phyloP scores from a whole-genome alignment of 768 basidiomycete genomes.

The Podaxis rugospora region DNA sequence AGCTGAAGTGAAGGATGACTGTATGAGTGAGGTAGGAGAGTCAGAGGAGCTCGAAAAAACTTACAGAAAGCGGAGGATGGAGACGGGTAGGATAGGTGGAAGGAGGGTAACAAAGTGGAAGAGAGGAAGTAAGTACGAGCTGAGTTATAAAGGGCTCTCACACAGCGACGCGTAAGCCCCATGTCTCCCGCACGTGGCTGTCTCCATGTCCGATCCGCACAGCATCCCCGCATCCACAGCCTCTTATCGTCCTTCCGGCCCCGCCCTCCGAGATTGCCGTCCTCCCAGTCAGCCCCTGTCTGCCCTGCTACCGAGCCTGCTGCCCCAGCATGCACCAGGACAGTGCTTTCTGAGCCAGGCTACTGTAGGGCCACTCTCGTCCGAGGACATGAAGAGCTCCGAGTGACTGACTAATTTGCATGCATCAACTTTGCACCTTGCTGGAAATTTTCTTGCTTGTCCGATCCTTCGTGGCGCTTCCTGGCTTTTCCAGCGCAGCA shows the following conservation, averaged over 20 bases:
- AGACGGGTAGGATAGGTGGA: conserved; percentile 5
- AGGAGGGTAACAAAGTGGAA: conserved; percentile 5
- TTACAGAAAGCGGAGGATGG: conserved; percentile 13
- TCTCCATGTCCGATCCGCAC: conserved; percentile 16
- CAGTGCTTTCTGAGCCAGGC: neutral
- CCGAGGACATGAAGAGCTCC: neutral
- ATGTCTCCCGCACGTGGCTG: conserved; percentile 10
- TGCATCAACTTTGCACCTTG: neutral
- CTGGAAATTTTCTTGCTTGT: neutral
- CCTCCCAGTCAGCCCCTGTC: conserved; percentile 1
- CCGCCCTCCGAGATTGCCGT: conserved; percentile 16
- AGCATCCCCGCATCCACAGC: conserved; percentile 9
- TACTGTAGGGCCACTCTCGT: neutral
- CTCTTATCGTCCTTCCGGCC: neutral
- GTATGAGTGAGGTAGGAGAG: conserved; percentile 1
- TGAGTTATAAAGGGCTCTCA: conserved; percentile 14
- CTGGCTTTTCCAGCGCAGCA: conserved; percentile 4
- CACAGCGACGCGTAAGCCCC: conserved; percentile 31
- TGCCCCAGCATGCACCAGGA: neutral
- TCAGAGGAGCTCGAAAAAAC: neutral
- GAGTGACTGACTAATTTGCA: neutral
- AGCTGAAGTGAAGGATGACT: neutral
- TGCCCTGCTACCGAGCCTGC: neutral
- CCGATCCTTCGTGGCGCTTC: conserved; percentile 4
- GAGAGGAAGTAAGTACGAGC: conserved; percentile 1